Evolutionary conservation across 2,329 filamentous ascomycete genomes (phyloP).

Genomic region (Cladophialophora exuberans): DNA sequence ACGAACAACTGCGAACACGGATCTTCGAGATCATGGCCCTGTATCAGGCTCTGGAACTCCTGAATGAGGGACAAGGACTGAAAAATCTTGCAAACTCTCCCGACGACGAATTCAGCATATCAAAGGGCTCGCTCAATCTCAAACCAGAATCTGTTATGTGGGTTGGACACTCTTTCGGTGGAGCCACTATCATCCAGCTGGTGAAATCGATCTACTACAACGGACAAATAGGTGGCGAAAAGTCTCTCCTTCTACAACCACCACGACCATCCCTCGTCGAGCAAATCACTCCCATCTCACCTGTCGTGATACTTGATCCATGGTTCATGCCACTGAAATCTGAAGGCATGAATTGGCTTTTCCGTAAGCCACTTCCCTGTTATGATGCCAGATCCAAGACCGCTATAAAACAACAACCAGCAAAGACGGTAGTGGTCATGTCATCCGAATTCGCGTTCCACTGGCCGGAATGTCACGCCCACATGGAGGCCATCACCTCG

Average conservation of each 20-base stretch:
- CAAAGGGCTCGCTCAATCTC: conserved; percentile 62
- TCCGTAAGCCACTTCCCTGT: not conserved
- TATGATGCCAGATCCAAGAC: not conserved
- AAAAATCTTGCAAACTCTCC: conserved; percentile 38
- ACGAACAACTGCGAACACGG: conserved; percentile 73
- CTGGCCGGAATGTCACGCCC: conserved; percentile 51
- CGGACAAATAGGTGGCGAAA: no score
- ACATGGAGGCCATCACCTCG: conserved; percentile 3
- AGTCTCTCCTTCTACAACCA: not conserved
- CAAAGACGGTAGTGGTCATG: not conserved
- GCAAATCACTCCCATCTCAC: not conserved
- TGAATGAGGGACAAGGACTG: conserved; percentile 60
- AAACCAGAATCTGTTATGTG: conserved; percentile 74
- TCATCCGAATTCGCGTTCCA: conserved; percentile 48
- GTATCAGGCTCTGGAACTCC: conserved; percentile 67
- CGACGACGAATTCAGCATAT: conserved; percentile 46
- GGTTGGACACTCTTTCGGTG: conserved; percentile 80
- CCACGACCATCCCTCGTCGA: not conserved
- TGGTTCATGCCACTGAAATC: not conserved
- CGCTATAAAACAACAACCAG: not conserved
- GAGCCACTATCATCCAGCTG: conserved; percentile 73
- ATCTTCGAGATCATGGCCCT: conserved; percentile 76
- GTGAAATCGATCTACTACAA: conserved; percentile 74
- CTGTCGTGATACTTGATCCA: not conserved
- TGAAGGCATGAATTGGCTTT: not conserved